These are phyloP conservation scores for Trifolium subterraneum DNA, from an alignment of 306 rosid species.

Conservation along the genomic window DNA sequence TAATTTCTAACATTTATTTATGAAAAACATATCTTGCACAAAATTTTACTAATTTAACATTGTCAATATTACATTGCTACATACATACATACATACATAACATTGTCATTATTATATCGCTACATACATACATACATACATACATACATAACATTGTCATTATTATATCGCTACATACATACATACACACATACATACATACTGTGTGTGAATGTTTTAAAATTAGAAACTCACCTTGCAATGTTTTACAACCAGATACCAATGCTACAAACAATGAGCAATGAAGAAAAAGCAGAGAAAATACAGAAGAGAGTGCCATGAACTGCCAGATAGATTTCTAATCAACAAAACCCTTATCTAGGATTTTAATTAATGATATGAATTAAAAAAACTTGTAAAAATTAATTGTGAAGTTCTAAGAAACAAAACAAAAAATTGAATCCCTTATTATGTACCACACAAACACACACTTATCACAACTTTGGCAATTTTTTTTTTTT, in stretches of 20 bases:
- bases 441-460: not conserved
- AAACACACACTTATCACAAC: conserved; percentile 8
- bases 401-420: not conserved
- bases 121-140: no score
- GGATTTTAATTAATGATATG: conserved; percentile 4
- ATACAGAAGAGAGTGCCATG: conserved; percentile 47
- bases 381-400: not conserved
- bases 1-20: not conserved
- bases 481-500: not conserved
- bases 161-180: no score
- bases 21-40: not conserved
- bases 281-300: conserved; percentile 54
- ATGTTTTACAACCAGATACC: conserved; percentile 72
- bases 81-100: no score
- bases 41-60: not conserved
- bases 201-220: no score
- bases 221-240: conserved; percentile 52
- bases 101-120: no score
- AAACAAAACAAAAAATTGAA: not conserved
- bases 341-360: conserved; percentile 31
- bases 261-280: conserved; percentile 42
- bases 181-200: no score
- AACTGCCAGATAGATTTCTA: conserved; percentile 52
- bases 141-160: no score
- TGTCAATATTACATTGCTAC: no score